Conservation (phyloP, 345 rosid species). For the Salix exigua region DNA sequence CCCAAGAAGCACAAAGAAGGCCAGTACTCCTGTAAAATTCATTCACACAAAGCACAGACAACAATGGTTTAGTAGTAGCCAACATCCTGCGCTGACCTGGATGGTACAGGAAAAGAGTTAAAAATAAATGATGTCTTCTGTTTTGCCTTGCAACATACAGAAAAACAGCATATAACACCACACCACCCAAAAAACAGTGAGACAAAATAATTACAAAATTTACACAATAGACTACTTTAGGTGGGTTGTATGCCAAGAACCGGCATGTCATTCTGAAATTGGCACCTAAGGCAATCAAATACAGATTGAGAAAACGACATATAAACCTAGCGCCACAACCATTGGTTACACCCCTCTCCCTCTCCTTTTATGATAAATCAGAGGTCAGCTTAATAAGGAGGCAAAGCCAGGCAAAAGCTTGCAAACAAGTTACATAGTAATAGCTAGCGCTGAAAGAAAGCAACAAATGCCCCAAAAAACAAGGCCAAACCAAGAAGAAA, state of each 20-base stretch:
- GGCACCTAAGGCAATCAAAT: not conserved
- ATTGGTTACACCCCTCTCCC: no score
- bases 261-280: no score
- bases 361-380: no score
- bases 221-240: not conserved
- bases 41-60: slow-evolving; percentile 4
- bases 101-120: not conserved
- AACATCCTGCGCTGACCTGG: not conserved
- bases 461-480: no score
- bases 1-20: slow-evolving; percentile 86
- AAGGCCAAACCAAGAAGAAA: no score
- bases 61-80: not conserved
- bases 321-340: no score
- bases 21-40: slow-evolving; percentile 59
- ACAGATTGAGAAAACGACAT: not conserved
- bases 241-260: not conserved
- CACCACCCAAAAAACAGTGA: not conserved
- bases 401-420: no score
- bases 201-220: not conserved
- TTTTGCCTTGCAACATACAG: not conserved
- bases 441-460: no score
- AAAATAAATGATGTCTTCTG: not conserved
- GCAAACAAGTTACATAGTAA: no score
- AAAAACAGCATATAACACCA: not conserved
- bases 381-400: no score